These are phyloP conservation scores for carrot (Daucus carota) DNA, from an alignment of 129 eudicot species.

Conservation along the genomic window DNA sequence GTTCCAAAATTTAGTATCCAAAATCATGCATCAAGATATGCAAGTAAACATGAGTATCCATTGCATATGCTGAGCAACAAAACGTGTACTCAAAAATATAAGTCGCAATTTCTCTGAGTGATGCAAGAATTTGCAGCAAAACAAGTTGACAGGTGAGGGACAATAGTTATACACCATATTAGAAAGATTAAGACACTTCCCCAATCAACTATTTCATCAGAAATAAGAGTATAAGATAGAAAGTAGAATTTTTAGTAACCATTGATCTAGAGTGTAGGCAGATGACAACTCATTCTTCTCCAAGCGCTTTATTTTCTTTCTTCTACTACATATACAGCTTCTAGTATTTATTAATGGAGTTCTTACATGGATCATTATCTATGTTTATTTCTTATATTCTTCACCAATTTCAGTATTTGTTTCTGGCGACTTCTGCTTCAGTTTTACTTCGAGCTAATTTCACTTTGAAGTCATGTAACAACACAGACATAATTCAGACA, in stretches of 20 bases:
- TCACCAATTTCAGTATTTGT: neutral
- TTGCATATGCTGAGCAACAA: neutral
- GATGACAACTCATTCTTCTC: neutral
- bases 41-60: neutral
- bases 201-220: neutral
- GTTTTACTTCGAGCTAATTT: neutral
- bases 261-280: neutral
- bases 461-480: neutral
- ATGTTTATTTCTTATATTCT: neutral
- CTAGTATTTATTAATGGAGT: neutral
- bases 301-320: neutral
- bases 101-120: neutral
- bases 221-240: neutral
- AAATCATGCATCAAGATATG: neutral
- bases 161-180: neutral
- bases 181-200: neutral
- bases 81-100: no score
- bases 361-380: neutral
- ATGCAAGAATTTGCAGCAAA: neutral
- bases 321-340: neutral
- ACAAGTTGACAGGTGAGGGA: neutral
- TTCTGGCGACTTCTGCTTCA: neutral
- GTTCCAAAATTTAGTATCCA: slow-evolving; percentile 4
- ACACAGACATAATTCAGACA: neutral
- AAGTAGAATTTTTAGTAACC: neutral